These are phyloP conservation scores for Trichoderma reesei DNA, from an alignment of 495 filamentous ascomycete genomes.

Conservation along the genomic window DNA sequence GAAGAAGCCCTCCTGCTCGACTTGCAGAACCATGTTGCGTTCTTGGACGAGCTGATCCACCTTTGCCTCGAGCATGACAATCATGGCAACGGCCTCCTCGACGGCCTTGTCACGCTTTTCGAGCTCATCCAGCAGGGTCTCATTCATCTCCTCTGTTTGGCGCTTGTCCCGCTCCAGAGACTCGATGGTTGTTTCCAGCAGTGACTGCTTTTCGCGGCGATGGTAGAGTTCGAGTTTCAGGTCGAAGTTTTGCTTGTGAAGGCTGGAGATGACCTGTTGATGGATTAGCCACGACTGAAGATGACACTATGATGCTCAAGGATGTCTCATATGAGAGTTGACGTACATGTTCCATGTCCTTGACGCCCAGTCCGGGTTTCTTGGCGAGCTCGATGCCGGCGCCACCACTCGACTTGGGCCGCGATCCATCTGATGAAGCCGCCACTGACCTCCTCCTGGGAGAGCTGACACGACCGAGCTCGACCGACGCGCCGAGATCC, in stretches of 20 bases:
- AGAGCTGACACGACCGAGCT: slow-evolving; percentile 22
- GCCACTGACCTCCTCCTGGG: slow-evolving; percentile 14
- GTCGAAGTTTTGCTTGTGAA: slow-evolving; percentile 85
- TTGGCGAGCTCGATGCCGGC: slow-evolving; percentile 24
- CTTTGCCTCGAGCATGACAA: slow-evolving; percentile 62
- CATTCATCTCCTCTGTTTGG: slow-evolving; percentile 50
- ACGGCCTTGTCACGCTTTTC: slow-evolving; percentile 69
- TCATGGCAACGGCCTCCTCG: slow-evolving; percentile 72
- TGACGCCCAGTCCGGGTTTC: slow-evolving; percentile 36
- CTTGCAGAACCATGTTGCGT: slow-evolving; percentile 30
- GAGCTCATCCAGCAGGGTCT: slow-evolving; percentile 57
- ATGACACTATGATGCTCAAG: background rate
- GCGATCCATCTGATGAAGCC: slow-evolving; percentile 20
- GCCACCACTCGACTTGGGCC: slow-evolving; percentile 24
- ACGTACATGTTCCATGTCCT: slow-evolving; percentile 36
- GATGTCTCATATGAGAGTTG: background rate
- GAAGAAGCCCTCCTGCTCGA: slow-evolving; percentile 26
- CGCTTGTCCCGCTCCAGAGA: slow-evolving; percentile 45
- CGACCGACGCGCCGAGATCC: slow-evolving; percentile 20
- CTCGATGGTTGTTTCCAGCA: slow-evolving; percentile 52
- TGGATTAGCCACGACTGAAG: background rate
- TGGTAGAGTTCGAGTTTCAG: slow-evolving; percentile 80
- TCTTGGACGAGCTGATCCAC: slow-evolving; percentile 45
- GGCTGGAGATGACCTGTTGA: slow-evolving; percentile 36
- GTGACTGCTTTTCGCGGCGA: slow-evolving; percentile 46